Conservation (phyloP, 2,329 filamentous ascomycete genomes). For the Xenoacremonium recifei region DNA sequence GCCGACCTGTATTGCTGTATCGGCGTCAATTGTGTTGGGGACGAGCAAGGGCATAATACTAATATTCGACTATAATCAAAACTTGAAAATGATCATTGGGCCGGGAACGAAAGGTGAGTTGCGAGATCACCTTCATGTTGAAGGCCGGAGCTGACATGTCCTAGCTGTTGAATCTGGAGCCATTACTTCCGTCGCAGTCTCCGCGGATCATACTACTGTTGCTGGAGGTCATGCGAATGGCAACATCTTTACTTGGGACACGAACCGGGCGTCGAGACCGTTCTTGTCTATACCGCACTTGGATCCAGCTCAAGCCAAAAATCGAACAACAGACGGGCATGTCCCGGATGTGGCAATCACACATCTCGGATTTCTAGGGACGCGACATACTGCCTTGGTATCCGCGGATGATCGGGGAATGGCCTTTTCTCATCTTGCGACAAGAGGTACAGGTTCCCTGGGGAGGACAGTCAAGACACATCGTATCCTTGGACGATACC, state of each 20-base stretch:
- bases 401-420: conserved; percentile 94
- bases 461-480: conserved; percentile 86
- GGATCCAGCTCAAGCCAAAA: conserved; percentile 61
- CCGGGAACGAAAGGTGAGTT: conserved; percentile 80
- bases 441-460: conserved; percentile 82
- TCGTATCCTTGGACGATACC: conserved; percentile 88
- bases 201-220: conserved; percentile 89
- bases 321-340: conserved; percentile 77
- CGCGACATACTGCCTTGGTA: conserved; percentile 87
- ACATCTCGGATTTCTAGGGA: conserved; percentile 93
- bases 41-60: conserved; percentile 93
- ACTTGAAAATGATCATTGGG: conserved; percentile 88
- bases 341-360: conserved; percentile 73
- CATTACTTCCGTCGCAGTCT: conserved; percentile 83
- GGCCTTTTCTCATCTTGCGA: conserved; percentile 97
- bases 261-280: conserved; percentile 74
- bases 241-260: conserved; percentile 96
- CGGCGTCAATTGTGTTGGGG: conserved; percentile 83
- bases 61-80: conserved; percentile 97
- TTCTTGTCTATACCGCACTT: conserved; percentile 86
- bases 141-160: conserved; percentile 27
- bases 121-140: too few relatives aligned
- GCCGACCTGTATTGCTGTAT: conserved; percentile 85
- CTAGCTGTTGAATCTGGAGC: conserved; percentile 85
- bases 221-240: conserved; percentile 88